Conservation (phyloP, 805 yeast genomes). For the Starmerella cellae region DNA sequence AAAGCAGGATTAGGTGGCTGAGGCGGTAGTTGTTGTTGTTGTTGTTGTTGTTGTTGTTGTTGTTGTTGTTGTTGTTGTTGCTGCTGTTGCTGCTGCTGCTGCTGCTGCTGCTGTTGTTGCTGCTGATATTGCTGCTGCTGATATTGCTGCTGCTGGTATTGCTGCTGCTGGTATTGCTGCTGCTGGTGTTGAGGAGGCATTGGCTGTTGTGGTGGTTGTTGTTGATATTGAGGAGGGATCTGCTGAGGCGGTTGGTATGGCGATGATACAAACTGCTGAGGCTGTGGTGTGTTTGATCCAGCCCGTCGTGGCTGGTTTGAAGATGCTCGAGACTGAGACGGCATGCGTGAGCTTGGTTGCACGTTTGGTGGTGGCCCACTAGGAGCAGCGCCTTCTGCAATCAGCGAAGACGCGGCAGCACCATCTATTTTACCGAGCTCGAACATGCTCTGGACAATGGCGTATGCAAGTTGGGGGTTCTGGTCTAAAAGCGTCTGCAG, state of each 20-base stretch:
- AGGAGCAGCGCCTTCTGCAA: constrained; percentile 5
- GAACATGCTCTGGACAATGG: constrained; percentile 61
- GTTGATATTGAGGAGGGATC: neutral
- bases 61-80: too few species aligned
- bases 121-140: too few species aligned
- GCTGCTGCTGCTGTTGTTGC: too few species aligned
- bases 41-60: neutral
- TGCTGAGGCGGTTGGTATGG: neutral
- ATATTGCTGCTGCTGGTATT: neutral
- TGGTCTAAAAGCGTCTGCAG: constrained; percentile 48
- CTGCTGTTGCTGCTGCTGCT: too few species aligned
- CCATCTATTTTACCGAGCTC: constrained; percentile 29
- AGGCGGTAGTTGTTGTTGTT: neutral
- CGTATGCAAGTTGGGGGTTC: constrained; percentile 73
- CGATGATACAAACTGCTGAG: too few species aligned
- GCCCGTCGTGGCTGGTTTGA: constrained; percentile 13
- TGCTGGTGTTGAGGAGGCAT: neutral
- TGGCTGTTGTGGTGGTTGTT: neutral
- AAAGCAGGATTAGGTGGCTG: constrained; percentile 9
- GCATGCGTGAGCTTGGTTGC: neutral
- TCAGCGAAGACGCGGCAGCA: constrained; percentile 14
- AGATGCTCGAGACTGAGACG: constrained; percentile 14
- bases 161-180: neutral
- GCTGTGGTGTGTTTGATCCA: neutral
- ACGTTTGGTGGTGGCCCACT: too few species aligned